Conservation (phyloP, 495 filamentous ascomycete genomes). For the Penicillium macrosclerotiorum region DNA sequence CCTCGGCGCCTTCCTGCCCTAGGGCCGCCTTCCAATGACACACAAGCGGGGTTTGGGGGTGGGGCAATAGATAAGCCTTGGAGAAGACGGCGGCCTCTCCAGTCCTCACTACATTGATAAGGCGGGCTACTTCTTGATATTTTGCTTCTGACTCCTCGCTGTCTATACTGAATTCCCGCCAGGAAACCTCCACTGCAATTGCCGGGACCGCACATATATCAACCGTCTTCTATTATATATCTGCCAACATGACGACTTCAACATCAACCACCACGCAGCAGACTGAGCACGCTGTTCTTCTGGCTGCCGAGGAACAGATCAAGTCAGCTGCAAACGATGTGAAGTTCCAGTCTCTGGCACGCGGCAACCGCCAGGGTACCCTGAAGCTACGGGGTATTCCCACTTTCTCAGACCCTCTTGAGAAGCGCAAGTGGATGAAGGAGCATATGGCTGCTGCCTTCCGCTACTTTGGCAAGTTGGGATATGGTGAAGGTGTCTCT, state of each 20-base stretch:
- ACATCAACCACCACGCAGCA: slow-evolving; percentile 17
- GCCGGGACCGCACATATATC: not conserved
- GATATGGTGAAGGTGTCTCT: slow-evolving; percentile 69
- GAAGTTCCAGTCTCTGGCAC: slow-evolving; percentile 40
- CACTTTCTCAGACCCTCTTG: slow-evolving; percentile 55
- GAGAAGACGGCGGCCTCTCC: not conserved
- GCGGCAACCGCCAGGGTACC: slow-evolving; percentile 37
- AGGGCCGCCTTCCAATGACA: slow-evolving; percentile 19
- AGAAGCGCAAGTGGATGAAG: slow-evolving; percentile 65
- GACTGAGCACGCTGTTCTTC: slow-evolving; percentile 13
- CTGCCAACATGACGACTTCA: slow-evolving; percentile 22
- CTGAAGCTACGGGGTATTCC: slow-evolving; percentile 55
- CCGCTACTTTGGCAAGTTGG: slow-evolving; percentile 65
- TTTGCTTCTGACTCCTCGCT: no score
- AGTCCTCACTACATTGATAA: not conserved
- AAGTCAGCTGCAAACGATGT: slow-evolving; percentile 22
- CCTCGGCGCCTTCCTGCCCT: not conserved
- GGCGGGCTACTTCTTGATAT: no score
- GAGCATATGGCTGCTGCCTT: slow-evolving; percentile 73
- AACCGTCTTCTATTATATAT: not conserved
- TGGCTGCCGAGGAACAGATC: slow-evolving; percentile 24
- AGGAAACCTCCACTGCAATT: no score
- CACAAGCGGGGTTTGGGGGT: slow-evolving; percentile 8
- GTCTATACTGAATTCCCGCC: no score
- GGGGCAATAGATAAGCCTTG: slow-evolving; percentile 18